These are phyloP conservation scores for Podila verticillata DNA, from an alignment of 192 early-diverging fungal species.

Conservation along the genomic window DNA sequence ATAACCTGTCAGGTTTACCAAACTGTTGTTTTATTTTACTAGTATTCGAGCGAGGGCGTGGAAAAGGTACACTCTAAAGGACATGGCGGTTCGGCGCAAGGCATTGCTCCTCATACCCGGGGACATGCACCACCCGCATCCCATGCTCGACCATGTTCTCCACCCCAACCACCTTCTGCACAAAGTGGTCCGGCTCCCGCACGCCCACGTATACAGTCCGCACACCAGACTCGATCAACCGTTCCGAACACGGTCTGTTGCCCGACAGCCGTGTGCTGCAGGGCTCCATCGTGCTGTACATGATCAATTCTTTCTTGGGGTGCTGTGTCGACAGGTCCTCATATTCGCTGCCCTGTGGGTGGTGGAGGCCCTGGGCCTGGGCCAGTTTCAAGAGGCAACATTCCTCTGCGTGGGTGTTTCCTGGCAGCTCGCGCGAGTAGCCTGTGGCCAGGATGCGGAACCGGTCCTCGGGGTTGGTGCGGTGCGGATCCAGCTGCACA, in stretches of 20 bases:
- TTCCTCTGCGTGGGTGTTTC: constrained; percentile 98
- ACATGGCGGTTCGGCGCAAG: constrained; percentile 78
- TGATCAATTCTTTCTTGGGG: constrained; percentile 62
- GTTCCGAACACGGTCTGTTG: constrained; percentile 77
- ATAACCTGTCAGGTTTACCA: no score
- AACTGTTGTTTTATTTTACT: no score
- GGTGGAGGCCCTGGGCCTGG: neutral
- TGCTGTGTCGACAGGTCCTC: neutral
- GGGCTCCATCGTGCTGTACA: constrained; percentile 99
- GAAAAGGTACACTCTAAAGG: no score
- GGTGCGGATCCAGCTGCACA: constrained; percentile 35
- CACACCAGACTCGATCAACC: constrained; percentile 77
- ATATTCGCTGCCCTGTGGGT: neutral
- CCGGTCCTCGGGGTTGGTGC: constrained; percentile 9
- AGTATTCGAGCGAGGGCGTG: no score
- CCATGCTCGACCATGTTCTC: constrained; percentile 72
- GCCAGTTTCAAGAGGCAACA: constrained; percentile 83
- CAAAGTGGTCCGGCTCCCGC: constrained; percentile 87
- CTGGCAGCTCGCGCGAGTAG: constrained; percentile 92
- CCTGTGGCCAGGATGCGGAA: constrained; percentile 79
- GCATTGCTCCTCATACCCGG: constrained; percentile 78
- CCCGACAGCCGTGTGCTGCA: constrained; percentile 81
- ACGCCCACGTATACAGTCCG: constrained; percentile 86
- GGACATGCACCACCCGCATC: constrained; percentile 78
- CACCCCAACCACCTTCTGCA: constrained; percentile 79